Conservation (phyloP, 805 yeast genomes). For the Ogataea saltuana region DNA sequence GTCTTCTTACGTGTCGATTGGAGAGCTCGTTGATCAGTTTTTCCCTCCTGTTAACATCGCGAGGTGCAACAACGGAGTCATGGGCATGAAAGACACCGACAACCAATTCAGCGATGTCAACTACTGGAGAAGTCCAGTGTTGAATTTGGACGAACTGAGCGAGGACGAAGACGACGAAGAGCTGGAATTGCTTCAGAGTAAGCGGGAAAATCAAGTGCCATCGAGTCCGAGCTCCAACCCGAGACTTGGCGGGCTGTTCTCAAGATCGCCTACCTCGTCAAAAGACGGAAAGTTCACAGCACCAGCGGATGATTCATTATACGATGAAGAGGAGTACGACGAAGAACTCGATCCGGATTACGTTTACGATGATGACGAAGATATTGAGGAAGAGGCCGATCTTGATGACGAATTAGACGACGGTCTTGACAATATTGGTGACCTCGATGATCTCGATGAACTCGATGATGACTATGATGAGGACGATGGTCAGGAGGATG, state of each 20-base stretch:
- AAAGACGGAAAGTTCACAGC: constrained; percentile 23
- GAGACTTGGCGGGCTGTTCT: constrained; percentile 21
- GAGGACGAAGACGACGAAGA: constrained; percentile 45
- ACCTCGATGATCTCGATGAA: constrained; percentile 30
- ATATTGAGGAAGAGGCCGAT: constrained; percentile 33
- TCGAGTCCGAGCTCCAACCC: constrained; percentile 19
- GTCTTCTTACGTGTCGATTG: constrained; percentile 83
- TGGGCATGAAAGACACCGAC: constrained; percentile 38
- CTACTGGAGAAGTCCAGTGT: constrained; percentile 86
- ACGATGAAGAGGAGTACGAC: constrained; percentile 32
- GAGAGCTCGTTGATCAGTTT: constrained; percentile 94
- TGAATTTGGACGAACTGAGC: constrained; percentile 58
- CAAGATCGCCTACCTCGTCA: constrained; percentile 20
- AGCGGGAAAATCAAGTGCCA: constrained; percentile 8
- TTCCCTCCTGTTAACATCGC: constrained; percentile 74
- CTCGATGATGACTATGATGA: constrained; percentile 35
- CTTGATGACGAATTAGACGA: too few species aligned
- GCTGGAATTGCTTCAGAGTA: constrained; percentile 28
- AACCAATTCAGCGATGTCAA: constrained; percentile 82
- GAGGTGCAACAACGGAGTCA: constrained; percentile 18
- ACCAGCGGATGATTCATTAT: constrained; percentile 38
- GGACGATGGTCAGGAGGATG: constrained; percentile 36
- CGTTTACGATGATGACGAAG: constrained; percentile 34
- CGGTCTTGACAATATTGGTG: constrained; percentile 29
- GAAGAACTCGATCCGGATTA: constrained; percentile 37